phyloP scores from a whole-genome alignment of 1,284 basidiomycete species.

The Tremellales sp. region DNA sequence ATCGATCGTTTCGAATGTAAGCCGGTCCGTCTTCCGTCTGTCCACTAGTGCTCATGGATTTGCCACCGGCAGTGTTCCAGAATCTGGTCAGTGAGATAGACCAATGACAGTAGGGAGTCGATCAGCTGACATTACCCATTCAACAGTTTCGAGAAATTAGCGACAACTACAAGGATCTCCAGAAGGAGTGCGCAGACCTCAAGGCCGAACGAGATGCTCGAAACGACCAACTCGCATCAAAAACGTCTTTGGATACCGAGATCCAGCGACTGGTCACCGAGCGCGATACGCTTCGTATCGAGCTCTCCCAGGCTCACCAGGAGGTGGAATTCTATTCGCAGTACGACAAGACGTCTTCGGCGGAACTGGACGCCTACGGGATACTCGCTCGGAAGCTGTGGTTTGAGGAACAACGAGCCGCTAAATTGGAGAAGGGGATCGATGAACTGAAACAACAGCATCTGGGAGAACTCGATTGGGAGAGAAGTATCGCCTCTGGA shows the following conservation, averaged over 20 bases:
- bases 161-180: conserved; percentile 9
- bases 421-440: conserved; percentile 10
- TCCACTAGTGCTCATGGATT: too few species aligned
- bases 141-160: conserved; percentile 13
- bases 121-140: conserved; percentile 11
- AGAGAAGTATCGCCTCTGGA: conserved; percentile 17
- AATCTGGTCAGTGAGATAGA: too few species aligned
- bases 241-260: conserved; percentile 4
- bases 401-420: conserved; percentile 20
- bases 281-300: conserved; percentile 17
- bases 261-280: conserved; percentile 9
- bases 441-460: conserved; percentile 3
- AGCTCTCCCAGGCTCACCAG: conserved; percentile 11
- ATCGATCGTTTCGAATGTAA: too few species aligned
- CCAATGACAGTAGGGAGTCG: too few species aligned
- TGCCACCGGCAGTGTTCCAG: too few species aligned
- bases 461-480: conserved; percentile 14
- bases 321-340: conserved; percentile 9
- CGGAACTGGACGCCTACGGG: conserved; percentile 19
- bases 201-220: conserved; percentile 12
- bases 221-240: conserved; percentile 8
- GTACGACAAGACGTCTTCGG: conserved; percentile 4
- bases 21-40: too few species aligned
- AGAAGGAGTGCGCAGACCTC: conserved; percentile 12
- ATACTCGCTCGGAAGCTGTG: conserved; percentile 23